Conservation (phyloP, 306 rosid genomes). For the Lathyrus sativus region DNA sequence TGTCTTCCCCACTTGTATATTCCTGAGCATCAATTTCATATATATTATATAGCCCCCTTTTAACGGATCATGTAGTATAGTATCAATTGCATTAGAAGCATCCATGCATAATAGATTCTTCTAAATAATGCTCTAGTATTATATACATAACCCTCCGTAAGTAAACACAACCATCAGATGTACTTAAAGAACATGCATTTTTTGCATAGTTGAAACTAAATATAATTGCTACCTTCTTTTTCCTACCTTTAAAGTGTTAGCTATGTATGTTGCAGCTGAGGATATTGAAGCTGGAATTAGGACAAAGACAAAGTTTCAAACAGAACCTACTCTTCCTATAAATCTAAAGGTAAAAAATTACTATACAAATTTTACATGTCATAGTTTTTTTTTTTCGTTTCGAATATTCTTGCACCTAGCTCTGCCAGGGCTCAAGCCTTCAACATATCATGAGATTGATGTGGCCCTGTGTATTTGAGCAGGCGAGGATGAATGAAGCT, state of each 20-base stretch:
- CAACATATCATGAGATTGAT: conserved; percentile 48
- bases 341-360: conserved; percentile 68
- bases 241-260: conserved; percentile 7
- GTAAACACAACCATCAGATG: neutral
- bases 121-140: conserved; percentile 24
- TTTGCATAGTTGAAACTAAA: conserved; percentile 9
- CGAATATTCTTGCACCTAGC: conserved; percentile 16
- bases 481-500: conserved; percentile 61
- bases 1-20: conserved; percentile 18
- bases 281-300: conserved; percentile 82
- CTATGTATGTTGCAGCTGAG: conserved; percentile 75
- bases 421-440: conserved; percentile 42
- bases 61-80: conserved; percentile 28
- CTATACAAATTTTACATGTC: conserved; percentile 16
- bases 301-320: conserved; percentile 60
- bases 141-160: neutral
- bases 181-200: conserved; percentile 16
- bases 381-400: neutral
- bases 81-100: conserved; percentile 35
- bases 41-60: conserved; percentile 23
- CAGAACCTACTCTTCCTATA: conserved; percentile 84
- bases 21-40: conserved; percentile 10
- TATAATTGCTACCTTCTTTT: conserved; percentile 21
- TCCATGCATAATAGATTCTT: conserved; percentile 34
- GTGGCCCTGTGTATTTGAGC: conserved; percentile 65